phyloP scores from a whole-genome alignment of 202 grass and related monocot species.

The Alloteropsis angusta region DNA sequence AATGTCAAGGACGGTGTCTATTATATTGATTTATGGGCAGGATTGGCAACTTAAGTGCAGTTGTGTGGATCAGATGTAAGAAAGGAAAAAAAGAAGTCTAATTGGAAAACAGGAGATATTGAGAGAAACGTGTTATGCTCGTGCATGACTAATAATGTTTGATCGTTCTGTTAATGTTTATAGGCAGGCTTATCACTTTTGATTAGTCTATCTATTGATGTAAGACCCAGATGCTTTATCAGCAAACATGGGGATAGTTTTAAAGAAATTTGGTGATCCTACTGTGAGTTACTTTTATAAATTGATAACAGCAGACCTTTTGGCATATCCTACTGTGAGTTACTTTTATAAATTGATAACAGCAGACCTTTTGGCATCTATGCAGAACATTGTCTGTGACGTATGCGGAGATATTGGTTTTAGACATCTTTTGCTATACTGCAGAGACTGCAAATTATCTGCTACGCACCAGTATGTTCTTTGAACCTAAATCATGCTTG shows the following conservation, averaged over 20 bases:
- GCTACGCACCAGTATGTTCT: constrained; percentile 22
- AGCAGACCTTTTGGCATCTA: background rate
- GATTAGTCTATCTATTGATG: background rate
- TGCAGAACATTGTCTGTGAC: constrained; percentile 31
- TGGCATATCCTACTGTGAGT: background rate
- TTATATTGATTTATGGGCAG: background rate
- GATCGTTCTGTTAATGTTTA: background rate
- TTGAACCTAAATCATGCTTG: background rate
- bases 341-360: background rate
- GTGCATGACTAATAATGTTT: background rate
- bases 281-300: background rate
- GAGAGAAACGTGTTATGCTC: background rate
- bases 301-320: background rate
- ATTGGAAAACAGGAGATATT: background rate
- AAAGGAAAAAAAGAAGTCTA: background rate
- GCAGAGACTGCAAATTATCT: constrained; percentile 18
- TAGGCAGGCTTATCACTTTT: background rate
- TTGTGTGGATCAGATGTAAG: background rate
- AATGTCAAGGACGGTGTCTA: background rate
- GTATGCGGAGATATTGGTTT: constrained; percentile 33
- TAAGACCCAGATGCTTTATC: background rate
- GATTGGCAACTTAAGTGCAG: background rate
- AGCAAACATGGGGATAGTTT: background rate
- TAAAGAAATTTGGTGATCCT: background rate
- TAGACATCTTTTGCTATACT: constrained; percentile 20